These are phyloP conservation scores for Fusarium acutatum DNA, from an alignment of 2,329 filamentous ascomycete genomes.

Conservation along the genomic window DNA sequence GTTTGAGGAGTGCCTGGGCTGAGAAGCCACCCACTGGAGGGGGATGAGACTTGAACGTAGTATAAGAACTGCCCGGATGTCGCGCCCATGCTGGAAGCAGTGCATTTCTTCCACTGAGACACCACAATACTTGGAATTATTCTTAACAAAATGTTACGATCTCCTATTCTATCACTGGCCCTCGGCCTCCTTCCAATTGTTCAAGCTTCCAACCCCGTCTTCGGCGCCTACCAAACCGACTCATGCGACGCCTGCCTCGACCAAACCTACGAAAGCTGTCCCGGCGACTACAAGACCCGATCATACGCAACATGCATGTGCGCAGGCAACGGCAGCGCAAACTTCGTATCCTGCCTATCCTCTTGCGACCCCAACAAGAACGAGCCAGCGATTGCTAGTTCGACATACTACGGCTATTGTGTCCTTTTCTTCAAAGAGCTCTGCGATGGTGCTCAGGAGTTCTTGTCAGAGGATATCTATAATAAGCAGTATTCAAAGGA, in stretches of 20 bases:
- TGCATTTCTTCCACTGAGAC: neutral
- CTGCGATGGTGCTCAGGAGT: neutral
- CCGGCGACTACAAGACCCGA: neutral
- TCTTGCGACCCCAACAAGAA: neutral
- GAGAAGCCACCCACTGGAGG: neutral
- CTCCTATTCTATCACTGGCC: neutral
- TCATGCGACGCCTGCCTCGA: neutral
- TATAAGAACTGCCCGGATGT: neutral
- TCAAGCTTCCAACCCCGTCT: neutral
- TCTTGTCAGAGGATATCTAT: neutral
- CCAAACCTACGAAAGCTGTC: neutral
- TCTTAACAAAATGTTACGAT: neutral
- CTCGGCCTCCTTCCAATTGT: neutral
- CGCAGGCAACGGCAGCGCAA: neutral
- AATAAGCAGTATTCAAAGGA: neutral
- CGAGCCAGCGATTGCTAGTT: neutral
- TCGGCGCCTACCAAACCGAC: neutral
- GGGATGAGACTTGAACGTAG: neutral
- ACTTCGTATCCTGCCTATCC: neutral
- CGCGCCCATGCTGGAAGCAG: too few relatives aligned
- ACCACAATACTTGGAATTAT: accelerated
- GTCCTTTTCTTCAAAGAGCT: neutral
- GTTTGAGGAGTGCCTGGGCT: neutral
- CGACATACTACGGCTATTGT: neutral
- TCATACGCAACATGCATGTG: neutral